Evolutionary conservation across 352 stramenopile genomes (phyloP), one percentile per base, ranked within the genome.

Genomic region (Phytopythium boreale): DNA sequence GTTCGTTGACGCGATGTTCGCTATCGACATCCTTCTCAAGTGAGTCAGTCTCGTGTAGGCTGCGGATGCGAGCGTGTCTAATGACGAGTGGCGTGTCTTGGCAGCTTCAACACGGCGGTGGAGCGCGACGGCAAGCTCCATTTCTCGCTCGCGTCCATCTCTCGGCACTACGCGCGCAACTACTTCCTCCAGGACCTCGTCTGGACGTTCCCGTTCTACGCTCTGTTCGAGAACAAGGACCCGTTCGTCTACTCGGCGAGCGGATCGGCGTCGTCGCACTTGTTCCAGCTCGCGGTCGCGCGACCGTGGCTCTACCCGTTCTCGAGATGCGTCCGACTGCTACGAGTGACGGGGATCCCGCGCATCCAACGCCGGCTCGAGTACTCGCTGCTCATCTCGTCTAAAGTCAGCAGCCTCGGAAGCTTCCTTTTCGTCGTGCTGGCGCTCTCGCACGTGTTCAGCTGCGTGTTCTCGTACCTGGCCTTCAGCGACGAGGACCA

Each of bases 391-490:
- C 73, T 90, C 22, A 91, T 94, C 56, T 84, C 83, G 6, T 92
- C 85, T 41, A 92, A 76, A 68, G 82, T 88, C 26, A 90, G 83
- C 58, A 88, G 83, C 31, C 74, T 94, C 8, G 80, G 80, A 6
- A 85, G 83, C 56, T 94, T 92, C 72, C 56, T 90, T 53, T 90
- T 82, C 56, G 73, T 82, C 2, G 85, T 94, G 4, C 27, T 94
- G 10, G 70, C 79, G 6, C 80, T 94, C 39, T 91, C 85, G n/a
- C 85, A 94, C 50, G 74, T 89, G n/a, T 89, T 94, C 65, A 92
- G 83, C 57, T 92, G 83, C 29, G 73, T 86, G 37, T 92, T 92
- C 69, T 76, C 81, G 19, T 85, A 89, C 66, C 68, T 90, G 27
- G 83, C 81, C 3, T 92, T 88, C 24, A 72, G 80, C 19, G 70